phyloP scores from a whole-genome alignment of 768 basidiomycete species.

The Lentinula lateritia region DNA sequence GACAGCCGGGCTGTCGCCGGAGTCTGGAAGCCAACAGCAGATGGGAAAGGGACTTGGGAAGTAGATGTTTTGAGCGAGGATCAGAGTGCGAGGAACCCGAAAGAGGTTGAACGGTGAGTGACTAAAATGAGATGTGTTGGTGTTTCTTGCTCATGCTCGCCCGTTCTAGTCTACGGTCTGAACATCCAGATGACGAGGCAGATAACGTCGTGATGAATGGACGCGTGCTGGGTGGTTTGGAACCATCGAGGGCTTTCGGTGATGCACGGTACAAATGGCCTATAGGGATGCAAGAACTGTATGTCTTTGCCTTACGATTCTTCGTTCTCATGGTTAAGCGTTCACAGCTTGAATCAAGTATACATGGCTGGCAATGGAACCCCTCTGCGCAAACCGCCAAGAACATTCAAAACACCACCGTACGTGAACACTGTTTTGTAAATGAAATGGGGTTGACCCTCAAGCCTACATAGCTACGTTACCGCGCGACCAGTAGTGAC shows the following conservation, averaged over 20 bases:
- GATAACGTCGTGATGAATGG: conserved; percentile 71
- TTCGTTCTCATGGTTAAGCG: neutral
- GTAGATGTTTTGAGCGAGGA: conserved; percentile 95
- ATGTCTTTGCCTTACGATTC: conserved; percentile 17
- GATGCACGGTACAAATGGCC: conserved; percentile 91
- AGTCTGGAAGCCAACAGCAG: conserved; percentile 67
- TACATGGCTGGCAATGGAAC: conserved; percentile 62
- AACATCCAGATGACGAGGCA: conserved; percentile 77
- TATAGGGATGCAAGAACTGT: conserved; percentile 66
- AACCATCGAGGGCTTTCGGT: conserved; percentile 84
- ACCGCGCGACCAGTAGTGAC: conserved; percentile 79
- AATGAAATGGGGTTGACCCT: neutral
- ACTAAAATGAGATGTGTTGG: neutral
- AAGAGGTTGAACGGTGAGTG: conserved; percentile 73
- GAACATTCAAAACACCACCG: conserved; percentile 79
- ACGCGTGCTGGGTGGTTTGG: conserved; percentile 81
- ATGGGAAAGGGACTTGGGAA: conserved; percentile 75
- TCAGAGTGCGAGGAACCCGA: conserved; percentile 89
- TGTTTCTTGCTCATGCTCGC: neutral
- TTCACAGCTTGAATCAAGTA: conserved; percentile 50
- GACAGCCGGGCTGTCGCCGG: conserved; percentile 97
- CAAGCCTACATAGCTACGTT: conserved; percentile 30
- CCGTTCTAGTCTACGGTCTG: conserved; percentile 60
- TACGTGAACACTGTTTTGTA: conserved; percentile 30
- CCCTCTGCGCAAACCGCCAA: conserved; percentile 53